Base-by-base conservation (phyloP, 441 rosid species). In the Populus hybrid region DNA sequence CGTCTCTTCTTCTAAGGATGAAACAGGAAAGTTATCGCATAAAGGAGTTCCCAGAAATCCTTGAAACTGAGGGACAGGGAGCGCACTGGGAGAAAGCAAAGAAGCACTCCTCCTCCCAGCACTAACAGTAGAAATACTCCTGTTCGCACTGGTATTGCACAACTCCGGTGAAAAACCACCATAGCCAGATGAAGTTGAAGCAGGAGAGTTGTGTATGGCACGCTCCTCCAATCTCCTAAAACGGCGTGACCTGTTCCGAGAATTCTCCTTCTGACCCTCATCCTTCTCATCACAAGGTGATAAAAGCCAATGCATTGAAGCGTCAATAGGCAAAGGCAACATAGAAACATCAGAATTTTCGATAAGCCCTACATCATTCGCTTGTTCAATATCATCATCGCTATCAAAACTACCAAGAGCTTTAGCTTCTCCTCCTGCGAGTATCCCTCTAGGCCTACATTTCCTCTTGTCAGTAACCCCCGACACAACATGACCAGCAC, bases 391-490 rank as follows among this genome's bases (percentile, higher is more conserved):
- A 76, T 80, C 88, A 76, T 40, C 74, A 68, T 73, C 86, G 71
- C 81, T 69, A 66, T 28, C 84, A 76, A 73, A 85, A 80, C 81
- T 82, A 81, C 70, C 69, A 66, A 81, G 68, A 77, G 80, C 72
- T 80, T 81, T 80, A 9, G 78, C 85, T 59, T 86, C 90, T 24
- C 87, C 87, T 4, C 85, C 90, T 35, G 90, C 83, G 54, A 95
- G 92, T 32, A 91, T 67, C 66, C 99, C 99, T 84, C 92, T 93
- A 69, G 99, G 94, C 85, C 87, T 89, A 76, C 99, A 93, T 68
- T 93, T 95, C 81, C 99, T 90, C 89, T 85, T 90, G 82, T 95
- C 99, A 67, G 87, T 72, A 14, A 92, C 87, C 76, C 98, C 94
- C 0, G 99, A 91, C 61, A 91, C 68, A 70, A 95, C 85, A 87